A percentile compares a stretch with the other conserved stretches of the same genome.
Evolutionary conservation across 192 early-diverging fungal genomes (phyloP).

Genomic region (Linnemannia exigua): DNA sequence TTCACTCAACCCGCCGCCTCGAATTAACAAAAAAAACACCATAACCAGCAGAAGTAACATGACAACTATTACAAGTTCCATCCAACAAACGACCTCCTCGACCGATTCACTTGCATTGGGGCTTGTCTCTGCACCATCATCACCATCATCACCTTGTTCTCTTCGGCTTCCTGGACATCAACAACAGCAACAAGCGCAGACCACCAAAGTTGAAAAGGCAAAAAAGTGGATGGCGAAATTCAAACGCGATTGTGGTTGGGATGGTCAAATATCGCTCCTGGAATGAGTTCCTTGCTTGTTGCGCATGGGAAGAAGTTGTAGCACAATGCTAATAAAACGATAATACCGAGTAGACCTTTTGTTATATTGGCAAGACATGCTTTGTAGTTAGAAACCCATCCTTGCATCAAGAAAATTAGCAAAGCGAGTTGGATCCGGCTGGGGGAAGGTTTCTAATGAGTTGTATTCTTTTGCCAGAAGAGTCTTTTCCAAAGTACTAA

Average conservation of each 20-base stretch:
- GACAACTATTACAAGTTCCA: background rate
- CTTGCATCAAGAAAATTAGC: constrained; percentile 46
- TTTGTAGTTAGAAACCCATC: constrained; percentile 30
- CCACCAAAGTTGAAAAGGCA: constrained; percentile 12
- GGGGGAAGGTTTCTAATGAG: constrained; percentile 47
- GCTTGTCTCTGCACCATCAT: background rate
- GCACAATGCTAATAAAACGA: background rate
- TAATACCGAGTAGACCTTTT: too few species aligned
- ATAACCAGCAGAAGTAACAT: background rate
- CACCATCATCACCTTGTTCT: background rate
- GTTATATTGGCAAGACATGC: background rate
- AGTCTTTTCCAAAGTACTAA: constrained; percentile 39
- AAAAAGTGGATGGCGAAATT: constrained; percentile 13
- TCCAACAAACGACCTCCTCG: background rate
- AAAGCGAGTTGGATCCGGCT: constrained; percentile 47
- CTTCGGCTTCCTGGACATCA: background rate
- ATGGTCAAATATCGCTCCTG: background rate
- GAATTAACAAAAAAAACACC: background rate
- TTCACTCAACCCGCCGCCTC: background rate
- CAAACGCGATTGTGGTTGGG: constrained; percentile 23
- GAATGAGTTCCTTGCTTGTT: background rate
- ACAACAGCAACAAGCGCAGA: background rate
- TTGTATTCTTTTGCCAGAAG: constrained; percentile 32
- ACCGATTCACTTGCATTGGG: background rate
- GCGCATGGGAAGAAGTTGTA: background rate